phyloP scores from a whole-genome alignment of 2,329 filamentous ascomycete genomes.

The Paraconiothyrium brasiliense region DNA sequence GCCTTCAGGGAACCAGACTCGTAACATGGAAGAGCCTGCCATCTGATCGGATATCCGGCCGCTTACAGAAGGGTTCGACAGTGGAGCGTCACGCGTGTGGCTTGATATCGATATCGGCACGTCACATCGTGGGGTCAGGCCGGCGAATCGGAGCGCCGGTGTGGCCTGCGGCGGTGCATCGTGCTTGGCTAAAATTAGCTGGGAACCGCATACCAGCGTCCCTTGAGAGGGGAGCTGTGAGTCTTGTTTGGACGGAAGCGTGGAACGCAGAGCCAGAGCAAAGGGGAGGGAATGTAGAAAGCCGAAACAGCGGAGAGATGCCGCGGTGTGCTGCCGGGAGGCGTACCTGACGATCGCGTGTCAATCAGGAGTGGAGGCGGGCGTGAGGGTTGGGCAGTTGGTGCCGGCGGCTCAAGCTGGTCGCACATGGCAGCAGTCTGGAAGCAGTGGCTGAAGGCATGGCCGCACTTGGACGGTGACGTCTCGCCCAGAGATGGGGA shows the following conservation, averaged over 20 bases:
- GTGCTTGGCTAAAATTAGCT: not conserved
- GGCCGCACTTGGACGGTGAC: not conserved
- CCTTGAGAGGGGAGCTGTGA: not conserved
- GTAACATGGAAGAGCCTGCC: slow-evolving; percentile 6
- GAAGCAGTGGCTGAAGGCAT: slow-evolving; percentile 5
- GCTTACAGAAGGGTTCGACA: slow-evolving; percentile 10
- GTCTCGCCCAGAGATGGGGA: slow-evolving; percentile 18
- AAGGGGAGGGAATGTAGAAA: not conserved
- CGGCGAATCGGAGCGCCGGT: slow-evolving; percentile 6
- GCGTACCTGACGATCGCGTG: slow-evolving; percentile 30
- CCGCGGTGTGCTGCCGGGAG: slow-evolving; percentile 6
- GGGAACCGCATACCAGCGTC: not conserved
- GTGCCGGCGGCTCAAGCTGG: slow-evolving; percentile 21
- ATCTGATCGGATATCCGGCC: slow-evolving; percentile 4
- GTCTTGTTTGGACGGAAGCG: not conserved
- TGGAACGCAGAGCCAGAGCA: not conserved
- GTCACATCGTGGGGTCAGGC: slow-evolving; percentile 14
- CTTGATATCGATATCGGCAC: slow-evolving; percentile 15
- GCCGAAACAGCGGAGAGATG: not conserved
- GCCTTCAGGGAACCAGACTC: not conserved
- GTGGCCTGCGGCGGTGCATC: slow-evolving; percentile 5
- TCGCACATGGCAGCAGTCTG: slow-evolving; percentile 22
- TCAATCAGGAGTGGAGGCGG: slow-evolving; percentile 8
- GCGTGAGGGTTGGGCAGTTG: slow-evolving; percentile 11
- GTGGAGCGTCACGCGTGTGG: slow-evolving; percentile 26